Conservation (phyloP, 768 basidiomycete genomes). For the Agrocybe praecox region DNA sequence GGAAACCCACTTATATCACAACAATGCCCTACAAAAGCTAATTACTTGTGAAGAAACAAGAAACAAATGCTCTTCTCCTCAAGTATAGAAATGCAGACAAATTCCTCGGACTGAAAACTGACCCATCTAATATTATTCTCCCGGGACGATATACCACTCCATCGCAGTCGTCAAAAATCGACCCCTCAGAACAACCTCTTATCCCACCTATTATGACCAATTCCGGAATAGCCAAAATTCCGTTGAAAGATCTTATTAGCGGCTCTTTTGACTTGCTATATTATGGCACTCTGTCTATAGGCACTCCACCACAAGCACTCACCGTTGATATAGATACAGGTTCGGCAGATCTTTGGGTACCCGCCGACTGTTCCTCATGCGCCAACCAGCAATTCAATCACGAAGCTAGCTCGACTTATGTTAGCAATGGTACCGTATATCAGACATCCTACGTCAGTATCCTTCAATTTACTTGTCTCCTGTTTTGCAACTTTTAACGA, state of each 20-base stretch:
- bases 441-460: conserved; percentile 46
- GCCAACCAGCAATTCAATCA: conserved; percentile 38
- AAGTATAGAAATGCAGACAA: conserved; percentile 21
- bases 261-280: conserved; percentile 28
- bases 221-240: conserved; percentile 20
- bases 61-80: conserved; percentile 11
- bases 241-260: conserved; percentile 25
- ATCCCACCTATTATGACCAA: conserved; percentile 15
- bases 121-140: not conserved
- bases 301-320: conserved; percentile 54
- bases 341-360: conserved; percentile 66
- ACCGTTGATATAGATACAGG: conserved; percentile 71
- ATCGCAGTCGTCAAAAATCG: conserved; percentile 3
- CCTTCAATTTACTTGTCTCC: not conserved
- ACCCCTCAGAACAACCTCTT: conserved; percentile 1
- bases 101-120: conserved; percentile 5
- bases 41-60: conserved; percentile 13
- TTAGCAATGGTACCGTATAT: conserved; percentile 31
- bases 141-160: not conserved
- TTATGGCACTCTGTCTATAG: conserved; percentile 43
- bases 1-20: not conserved
- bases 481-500: not conserved
- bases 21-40: too few species aligned
- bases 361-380: conserved; percentile 41
- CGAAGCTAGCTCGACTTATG: conserved; percentile 43